phyloP scores from a whole-genome alignment of 371 early-diverging fungal genomes.

The Actinomucor elegans region DNA sequence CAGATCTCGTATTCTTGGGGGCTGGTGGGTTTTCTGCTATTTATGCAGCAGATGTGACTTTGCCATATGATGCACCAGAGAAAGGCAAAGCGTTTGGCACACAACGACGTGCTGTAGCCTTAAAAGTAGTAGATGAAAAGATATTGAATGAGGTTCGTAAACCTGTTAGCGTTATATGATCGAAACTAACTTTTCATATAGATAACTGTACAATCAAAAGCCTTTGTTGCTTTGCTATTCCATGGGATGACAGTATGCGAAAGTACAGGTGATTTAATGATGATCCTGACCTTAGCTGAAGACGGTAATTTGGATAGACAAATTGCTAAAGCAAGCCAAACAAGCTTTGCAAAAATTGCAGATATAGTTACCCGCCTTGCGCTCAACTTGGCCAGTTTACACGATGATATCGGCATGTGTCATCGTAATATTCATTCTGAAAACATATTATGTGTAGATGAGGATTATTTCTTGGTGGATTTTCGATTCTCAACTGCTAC shows the following conservation, averaged over 20 bases:
- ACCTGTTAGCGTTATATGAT: neutral
- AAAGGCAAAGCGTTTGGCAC: conserved; percentile 19
- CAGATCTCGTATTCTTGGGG: conserved; percentile 40
- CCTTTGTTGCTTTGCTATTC: conserved; percentile 35
- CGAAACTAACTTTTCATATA: neutral
- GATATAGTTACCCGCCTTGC: conserved; percentile 36
- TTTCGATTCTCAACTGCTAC: conserved; percentile 41
- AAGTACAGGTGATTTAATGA: conserved; percentile 39
- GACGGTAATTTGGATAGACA: conserved; percentile 33
- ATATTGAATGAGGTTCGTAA: conserved; percentile 37
- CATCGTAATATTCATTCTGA: conserved; percentile 44
- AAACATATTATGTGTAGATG: conserved; percentile 34
- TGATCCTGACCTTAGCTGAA: conserved; percentile 36
- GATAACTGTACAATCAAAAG: conserved; percentile 43
- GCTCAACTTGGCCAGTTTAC: conserved; percentile 35
- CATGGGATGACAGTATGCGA: conserved; percentile 45
- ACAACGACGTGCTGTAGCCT: conserved; percentile 25
- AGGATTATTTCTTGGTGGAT: conserved; percentile 39
- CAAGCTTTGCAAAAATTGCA: conserved; percentile 1
- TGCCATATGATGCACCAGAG: conserved; percentile 37
- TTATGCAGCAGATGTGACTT: conserved; percentile 26
- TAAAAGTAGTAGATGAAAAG: conserved; percentile 46
- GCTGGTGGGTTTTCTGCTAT: conserved; percentile 44
- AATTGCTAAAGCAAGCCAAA: conserved; percentile 14
- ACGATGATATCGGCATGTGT: conserved; percentile 40